Base-by-base conservation (phyloP, 1,284 basidiomycete genomes). In the Malassezia caprae region DNA sequence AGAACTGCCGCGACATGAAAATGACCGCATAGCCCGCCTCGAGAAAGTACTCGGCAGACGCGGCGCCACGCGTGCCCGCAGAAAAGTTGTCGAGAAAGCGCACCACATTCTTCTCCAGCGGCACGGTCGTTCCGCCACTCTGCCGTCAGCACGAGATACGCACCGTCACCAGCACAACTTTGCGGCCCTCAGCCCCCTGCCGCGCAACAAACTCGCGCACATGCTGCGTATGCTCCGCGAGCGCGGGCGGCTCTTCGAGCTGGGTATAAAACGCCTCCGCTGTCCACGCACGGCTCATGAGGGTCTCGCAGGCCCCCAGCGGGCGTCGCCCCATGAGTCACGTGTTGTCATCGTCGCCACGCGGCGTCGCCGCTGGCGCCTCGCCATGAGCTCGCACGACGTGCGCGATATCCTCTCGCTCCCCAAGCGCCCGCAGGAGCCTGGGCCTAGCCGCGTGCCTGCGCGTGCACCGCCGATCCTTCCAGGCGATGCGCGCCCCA, bases 41-140 rank as follows among this genome's bases (percentile, higher is more conserved):
- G 53, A 98, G 81, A 75, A 98, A 96, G 78, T 98, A 96, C 77
- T 98, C 93, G 1, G 93, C 93, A 4, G 91, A 96, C 0, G 93
- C 91, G 27, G 94, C 89, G 32, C 94, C 93, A 72, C 93, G 82
- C 13, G 94, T 98, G 48, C 93, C 91, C 51, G 94, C 94, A 74
- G 90, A 94, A 77, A 96, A 98, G 78, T 98, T 98, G 76, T 98
- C 93, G 27, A 98, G 80, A 76, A 96, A 98, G 48, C 94, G 88
- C 42, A 98, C 93, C 55, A 68, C 62, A 48, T 68, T 69, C 49
- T 65, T 62, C 60, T 69, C 71, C 6, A 71, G 50, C 1, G 72
- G 72, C 5, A 72, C 72, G 2, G 72, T 74, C 8, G 72, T 74
- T 1, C 72, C 72, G 7, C 72, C 72, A 40, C 68, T 71, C 62